phyloP scores from a whole-genome alignment of 1,284 basidiomycete species.

The Rhodotorula sp. region DNA sequence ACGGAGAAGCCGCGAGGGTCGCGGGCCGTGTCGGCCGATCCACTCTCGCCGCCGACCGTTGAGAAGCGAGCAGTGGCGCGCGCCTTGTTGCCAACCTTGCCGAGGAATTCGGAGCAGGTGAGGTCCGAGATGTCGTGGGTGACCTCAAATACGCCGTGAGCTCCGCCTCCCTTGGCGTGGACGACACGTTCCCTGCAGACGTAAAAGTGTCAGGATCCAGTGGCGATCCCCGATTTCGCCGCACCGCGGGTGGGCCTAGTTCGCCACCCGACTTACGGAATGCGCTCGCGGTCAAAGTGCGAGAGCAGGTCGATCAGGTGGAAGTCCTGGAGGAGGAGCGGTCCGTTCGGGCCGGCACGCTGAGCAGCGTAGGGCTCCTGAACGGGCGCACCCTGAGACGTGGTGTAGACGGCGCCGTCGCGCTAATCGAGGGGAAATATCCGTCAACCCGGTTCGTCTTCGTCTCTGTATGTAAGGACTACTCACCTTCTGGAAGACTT shows the following conservation, averaged over 20 bases:
- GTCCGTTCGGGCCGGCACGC: conserved; percentile 70
- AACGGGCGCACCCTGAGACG: conserved; percentile 75
- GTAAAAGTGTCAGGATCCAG: neutral
- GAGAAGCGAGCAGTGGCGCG: conserved; percentile 78
- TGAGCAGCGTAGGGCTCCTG: conserved; percentile 57
- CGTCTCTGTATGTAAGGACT: too few species aligned
- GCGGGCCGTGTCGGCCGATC: conserved; percentile 84
- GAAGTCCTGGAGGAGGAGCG: conserved; percentile 86
- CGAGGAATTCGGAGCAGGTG: conserved; percentile 69
- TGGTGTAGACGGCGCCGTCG: conserved; percentile 71
- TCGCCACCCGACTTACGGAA: neutral
- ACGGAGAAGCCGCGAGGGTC: conserved; percentile 90
- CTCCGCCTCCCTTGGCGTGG: conserved; percentile 82
- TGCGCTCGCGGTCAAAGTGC: conserved; percentile 25
- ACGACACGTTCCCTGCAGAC: conserved; percentile 70
- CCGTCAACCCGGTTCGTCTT: neutral
- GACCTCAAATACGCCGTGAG: conserved; percentile 82
- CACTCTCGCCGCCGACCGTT: conserved; percentile 67
- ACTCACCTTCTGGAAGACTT: conserved; percentile 57
- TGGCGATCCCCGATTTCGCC: neutral
- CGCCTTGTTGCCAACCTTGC: conserved; percentile 67
- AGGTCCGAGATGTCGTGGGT: conserved; percentile 80
- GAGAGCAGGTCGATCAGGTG: conserved; percentile 56
- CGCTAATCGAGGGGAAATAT: neutral
- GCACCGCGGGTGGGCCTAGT: too few species aligned